Percentiles rank a stretch among this genome's conserved stretches.
Evolutionary conservation across 2,329 filamentous ascomycete species (phyloP).

Genomic region (Botrytis squamosa): DNA sequence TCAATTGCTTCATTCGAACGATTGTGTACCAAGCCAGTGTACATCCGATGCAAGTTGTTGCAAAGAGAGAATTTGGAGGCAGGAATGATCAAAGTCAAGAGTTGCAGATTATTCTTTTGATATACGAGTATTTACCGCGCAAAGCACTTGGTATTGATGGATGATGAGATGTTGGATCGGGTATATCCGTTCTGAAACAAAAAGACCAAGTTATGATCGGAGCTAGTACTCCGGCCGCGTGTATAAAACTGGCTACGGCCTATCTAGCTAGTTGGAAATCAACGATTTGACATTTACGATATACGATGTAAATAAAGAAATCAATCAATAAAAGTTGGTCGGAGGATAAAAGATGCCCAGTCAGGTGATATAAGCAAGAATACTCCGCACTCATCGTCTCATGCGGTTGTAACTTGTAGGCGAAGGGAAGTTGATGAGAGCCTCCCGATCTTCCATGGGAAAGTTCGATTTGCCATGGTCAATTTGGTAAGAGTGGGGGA

Average conservation of each 20-base stretch:
- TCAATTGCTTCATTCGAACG: not conserved
- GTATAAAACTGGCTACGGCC: not conserved
- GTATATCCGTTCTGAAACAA: not conserved
- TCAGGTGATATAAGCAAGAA: not conserved
- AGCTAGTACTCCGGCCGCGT: not conserved
- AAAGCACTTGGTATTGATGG: not conserved
- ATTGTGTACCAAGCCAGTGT: not conserved
- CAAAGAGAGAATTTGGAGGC: not conserved
- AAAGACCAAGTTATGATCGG: not conserved
- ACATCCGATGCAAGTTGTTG: not conserved
- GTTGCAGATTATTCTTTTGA: not conserved
- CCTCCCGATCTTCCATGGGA: not conserved
- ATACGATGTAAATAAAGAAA: not conserved
- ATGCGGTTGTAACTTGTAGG: no score
- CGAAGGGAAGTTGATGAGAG: not conserved
- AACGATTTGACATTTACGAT: no score
- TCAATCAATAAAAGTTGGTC: not conserved
- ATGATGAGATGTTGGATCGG: not conserved
- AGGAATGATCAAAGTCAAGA: not conserved
- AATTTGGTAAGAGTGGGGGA: not conserved
- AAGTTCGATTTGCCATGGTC: not conserved
- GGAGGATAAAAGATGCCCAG: not conserved
- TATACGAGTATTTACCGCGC: not conserved
- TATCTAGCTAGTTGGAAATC: not conserved
- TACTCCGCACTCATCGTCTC: not conserved